phyloP scores from a whole-genome alignment of 768 basidiomycete genomes.

The Paxillus rubicundulus region DNA sequence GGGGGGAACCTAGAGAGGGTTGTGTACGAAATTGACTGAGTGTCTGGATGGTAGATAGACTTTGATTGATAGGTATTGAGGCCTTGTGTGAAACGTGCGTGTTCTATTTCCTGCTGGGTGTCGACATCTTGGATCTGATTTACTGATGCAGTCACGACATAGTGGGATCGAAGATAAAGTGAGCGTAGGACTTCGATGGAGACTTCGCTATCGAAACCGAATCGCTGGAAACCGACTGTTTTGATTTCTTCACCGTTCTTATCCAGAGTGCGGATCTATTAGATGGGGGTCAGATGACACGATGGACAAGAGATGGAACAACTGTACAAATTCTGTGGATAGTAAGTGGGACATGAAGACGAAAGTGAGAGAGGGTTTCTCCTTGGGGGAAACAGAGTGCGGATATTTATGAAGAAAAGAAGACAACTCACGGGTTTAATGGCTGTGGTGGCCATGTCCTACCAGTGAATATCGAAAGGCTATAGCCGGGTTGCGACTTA shows the following conservation, averaged over 20 bases:
- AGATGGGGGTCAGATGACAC: conserved; percentile 6
- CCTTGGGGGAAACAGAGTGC: not conserved
- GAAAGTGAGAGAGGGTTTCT: not conserved
- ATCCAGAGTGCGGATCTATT: conserved; percentile 63
- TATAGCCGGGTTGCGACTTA: too few relatives aligned
- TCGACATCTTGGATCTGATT: conserved; percentile 38
- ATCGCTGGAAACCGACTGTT: conserved; percentile 79
- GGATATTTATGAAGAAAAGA: not conserved
- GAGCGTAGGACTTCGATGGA: conserved; percentile 76
- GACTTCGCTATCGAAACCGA: conserved; percentile 89
- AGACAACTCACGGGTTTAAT: conserved; percentile 10
- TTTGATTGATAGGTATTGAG: conserved; percentile 67
- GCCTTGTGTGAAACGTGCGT: conserved; percentile 54
- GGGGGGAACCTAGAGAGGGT: conserved; percentile 91
- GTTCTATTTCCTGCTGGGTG: conserved; percentile 39
- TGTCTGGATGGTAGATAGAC: conserved; percentile 80
- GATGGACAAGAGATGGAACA: not conserved
- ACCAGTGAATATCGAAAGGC: too few relatives aligned
- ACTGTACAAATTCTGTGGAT: conserved; percentile 18
- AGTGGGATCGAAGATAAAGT: conserved; percentile 86
- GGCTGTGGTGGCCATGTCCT: not conserved
- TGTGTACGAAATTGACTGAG: conserved; percentile 85
- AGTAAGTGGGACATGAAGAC: conserved; percentile 22
- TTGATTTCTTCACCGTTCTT: conserved; percentile 74
- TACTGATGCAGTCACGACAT: conserved; percentile 47